Conservation (phyloP, 176 grass and related monocot genomes). For the Alloteropsis semialata region DNA sequence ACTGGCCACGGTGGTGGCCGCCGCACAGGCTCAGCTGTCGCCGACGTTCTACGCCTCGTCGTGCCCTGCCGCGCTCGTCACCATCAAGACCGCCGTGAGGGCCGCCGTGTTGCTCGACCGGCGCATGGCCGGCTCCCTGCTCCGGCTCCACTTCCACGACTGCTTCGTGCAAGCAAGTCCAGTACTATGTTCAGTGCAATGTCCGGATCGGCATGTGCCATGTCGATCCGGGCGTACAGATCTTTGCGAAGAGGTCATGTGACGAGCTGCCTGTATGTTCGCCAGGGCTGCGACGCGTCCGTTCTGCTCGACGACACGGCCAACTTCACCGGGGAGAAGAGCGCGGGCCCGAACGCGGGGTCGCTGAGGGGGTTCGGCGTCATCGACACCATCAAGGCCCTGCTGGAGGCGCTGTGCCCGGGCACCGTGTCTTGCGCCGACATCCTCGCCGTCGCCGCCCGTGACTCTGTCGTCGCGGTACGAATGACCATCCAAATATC, state of each 20-base stretch:
- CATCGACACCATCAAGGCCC: conserved; percentile 47
- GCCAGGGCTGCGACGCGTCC: conserved; percentile 59
- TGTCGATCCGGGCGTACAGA: neutral
- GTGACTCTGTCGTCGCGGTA: conserved; percentile 64
- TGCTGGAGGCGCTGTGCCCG: conserved; percentile 50
- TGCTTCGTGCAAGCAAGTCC: conserved; percentile 72
- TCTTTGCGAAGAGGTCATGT: neutral
- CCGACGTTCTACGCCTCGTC: conserved; percentile 59
- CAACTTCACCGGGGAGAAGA: conserved; percentile 67
- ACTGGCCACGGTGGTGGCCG: conserved; percentile 10
- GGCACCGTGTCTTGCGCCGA: conserved; percentile 62
- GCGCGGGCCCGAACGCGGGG: conserved; percentile 42
- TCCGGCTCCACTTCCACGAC: conserved; percentile 75
- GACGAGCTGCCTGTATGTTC: neutral
- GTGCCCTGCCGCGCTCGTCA: conserved; percentile 45
- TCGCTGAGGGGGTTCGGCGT: conserved; percentile 53
- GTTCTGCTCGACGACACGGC: conserved; percentile 57
- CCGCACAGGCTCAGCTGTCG: conserved; percentile 61
- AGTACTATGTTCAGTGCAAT: neutral
- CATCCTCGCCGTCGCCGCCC: conserved; percentile 53
- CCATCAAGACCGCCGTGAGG: conserved; percentile 41
- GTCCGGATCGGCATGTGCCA: neutral
- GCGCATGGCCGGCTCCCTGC: conserved; percentile 52
- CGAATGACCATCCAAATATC: neutral
- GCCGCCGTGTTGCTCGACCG: conserved; percentile 36